phyloP scores from a whole-genome alignment of 306 rosid genomes.

The Benincasa hispida region DNA sequence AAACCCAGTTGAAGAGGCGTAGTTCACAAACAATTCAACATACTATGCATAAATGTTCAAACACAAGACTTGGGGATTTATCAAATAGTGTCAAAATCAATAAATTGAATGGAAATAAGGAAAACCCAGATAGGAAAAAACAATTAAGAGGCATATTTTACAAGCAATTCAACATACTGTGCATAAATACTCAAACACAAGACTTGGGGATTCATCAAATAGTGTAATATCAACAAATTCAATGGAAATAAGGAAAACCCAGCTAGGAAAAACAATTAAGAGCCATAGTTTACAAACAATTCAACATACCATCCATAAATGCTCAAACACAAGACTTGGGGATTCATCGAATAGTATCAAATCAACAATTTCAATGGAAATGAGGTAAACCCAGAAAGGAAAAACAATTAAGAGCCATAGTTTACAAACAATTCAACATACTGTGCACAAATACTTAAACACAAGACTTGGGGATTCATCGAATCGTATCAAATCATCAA shows the following conservation, averaged over 20 bases:
- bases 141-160: not conserved
- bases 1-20: conserved; percentile 12
- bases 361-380: no score
- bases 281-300: no score
- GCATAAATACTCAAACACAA: conserved; percentile 9
- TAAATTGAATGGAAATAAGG: not conserved
- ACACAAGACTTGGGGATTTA: conserved; percentile 11
- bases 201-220: conserved; percentile 15
- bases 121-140: conserved; percentile 12
- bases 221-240: not conserved
- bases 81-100: conserved; percentile 8
- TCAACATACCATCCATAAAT: no score
- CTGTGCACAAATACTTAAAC: conserved; percentile 12
- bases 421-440: conserved; percentile 7
- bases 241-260: conserved; percentile 10
- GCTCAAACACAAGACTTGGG: no score
- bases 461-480: conserved; percentile 12
- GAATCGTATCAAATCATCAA: conserved; percentile 4
- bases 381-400: no score
- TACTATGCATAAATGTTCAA: conserved; percentile 14
- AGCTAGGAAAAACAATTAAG: conserved; percentile 2
- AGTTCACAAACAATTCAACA: conserved; percentile 2
- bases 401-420: conserved; percentile 13
- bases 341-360: no score
- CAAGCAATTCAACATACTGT: conserved; percentile 10